Evolutionary conservation across 139 green algal genomes (phyloP), one percentile per base, ranked within the genome.

Genomic region (Chlorella sorokiniana): DNA sequence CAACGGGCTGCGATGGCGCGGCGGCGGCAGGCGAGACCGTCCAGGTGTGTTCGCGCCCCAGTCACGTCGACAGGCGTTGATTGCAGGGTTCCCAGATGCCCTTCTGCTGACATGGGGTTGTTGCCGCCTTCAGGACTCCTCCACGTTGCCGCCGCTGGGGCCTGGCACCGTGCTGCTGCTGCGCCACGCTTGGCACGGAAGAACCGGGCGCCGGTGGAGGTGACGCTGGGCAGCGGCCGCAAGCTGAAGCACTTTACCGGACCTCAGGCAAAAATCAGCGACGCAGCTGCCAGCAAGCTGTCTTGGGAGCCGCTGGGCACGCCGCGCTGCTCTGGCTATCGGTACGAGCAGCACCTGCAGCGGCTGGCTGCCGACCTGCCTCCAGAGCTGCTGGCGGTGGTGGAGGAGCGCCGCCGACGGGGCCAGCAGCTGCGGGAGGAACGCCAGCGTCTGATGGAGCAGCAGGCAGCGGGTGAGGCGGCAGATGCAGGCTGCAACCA

Each of bases 261-360:
- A 9, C 2, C 69, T 41, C 37, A 41, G 31, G 25, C 42, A 11
- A 5, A 6, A 38, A 16, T 31, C 23, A 20, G 18, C 44, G 38
- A 20, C 29, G 27, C 76, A 56, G 54, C 56, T 38, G 69, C 27
- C 73, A 68, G 73, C 52, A 51, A 3, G 31, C 42, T 35, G 29
- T 31, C 64, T 25, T 84, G 79, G 77, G 77, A 68, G 22, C 77
- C 77, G 1, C 77, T 82, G 63, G 16, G 40, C 8, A 42, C 45
- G 45, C 77, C 77, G 31, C 63, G 33, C 3, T 7, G 40, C 23
- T 45, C 45, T 1, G 61, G 77, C 63, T 82, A 82, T 11, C 45
- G 25, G 7, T 82, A 65, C 33, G 77, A 82, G 48, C 29, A 38
- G 33, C 77, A 31, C 1, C 63, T 82, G 20, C 73, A 79, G 54